phyloP scores from a whole-genome alignment of 768 basidiomycete genomes.

The Austroboletus festivus region DNA sequence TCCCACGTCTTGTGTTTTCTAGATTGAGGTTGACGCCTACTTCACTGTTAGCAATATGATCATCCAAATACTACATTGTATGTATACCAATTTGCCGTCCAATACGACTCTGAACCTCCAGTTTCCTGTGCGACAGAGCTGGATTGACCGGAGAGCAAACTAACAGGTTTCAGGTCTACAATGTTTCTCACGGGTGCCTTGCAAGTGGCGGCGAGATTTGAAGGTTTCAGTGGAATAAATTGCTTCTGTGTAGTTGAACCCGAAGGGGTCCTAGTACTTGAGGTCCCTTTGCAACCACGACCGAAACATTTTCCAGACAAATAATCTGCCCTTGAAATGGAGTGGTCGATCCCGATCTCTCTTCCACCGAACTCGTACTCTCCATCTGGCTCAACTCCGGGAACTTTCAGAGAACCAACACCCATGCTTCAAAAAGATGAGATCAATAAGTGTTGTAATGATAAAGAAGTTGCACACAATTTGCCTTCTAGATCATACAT shows the following conservation, averaged over 20 bases:
- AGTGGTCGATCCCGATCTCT: constrained; percentile 64
- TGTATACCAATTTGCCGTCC: constrained; percentile 69
- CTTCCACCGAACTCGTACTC: constrained; percentile 47
- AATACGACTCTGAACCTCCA: constrained; percentile 37
- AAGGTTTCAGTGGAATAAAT: constrained; percentile 31
- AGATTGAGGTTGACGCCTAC: constrained; percentile 66
- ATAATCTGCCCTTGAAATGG: constrained; percentile 53
- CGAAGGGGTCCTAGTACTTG: constrained; percentile 15
- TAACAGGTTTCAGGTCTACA: constrained; percentile 42
- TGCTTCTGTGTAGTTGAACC: constrained; percentile 32
- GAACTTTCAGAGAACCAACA: constrained; percentile 44
- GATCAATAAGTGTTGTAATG: neutral
- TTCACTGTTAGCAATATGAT: constrained; percentile 2
- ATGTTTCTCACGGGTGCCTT: constrained; percentile 27
- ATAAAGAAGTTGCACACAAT: constrained; percentile 42
- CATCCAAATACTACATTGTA: constrained; percentile 1
- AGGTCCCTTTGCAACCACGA: constrained; percentile 21
- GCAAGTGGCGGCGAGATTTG: constrained; percentile 20
- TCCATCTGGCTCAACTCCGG: constrained; percentile 36
- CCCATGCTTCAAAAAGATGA: constrained; percentile 40
- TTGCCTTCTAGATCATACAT: constrained; percentile 65
- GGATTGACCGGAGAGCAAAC: constrained; percentile 27
- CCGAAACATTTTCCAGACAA: constrained; percentile 67
- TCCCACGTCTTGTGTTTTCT: constrained; percentile 90
- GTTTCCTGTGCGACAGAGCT: constrained; percentile 4